Base-by-base conservation (phyloP, 495 filamentous ascomycete species). In the Annulohypoxylon bovei region DNA sequence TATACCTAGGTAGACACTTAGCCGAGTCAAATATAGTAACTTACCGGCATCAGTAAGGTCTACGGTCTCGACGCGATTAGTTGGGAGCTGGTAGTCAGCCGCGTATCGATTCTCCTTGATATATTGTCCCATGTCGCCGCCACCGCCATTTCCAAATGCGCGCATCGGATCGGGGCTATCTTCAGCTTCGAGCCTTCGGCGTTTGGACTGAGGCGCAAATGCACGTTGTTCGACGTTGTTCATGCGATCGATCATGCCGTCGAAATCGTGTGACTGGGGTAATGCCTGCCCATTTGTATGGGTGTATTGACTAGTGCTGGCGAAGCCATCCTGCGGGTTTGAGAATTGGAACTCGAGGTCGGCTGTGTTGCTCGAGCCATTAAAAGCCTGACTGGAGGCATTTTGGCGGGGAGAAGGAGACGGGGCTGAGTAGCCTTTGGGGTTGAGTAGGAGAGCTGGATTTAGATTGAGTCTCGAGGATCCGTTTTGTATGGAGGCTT, bases 201-300 rank as follows among this genome's bases (percentile, higher is more conserved):
- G 88, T 77, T 94, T 95, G 11, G 75, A 60, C 59, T 86, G 81
- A 0, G 91, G 88, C 8, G 84, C 81, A 28, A 83, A 81, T 27
- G 80, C 79, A 2, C 93, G 89, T 12, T 88, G 80, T 60, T 89
- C 85, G 16, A 95, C 89, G 57, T 88, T 89, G 72, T 95, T 91
- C 71, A 94, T 79, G 30, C 86, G 82, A 75, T 95, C 92, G 63
- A 95, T 82, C 75, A 85, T 81, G 20, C 75, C 57, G 18, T 76
- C 77, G 64, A 85, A 82, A 32, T 83, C 83, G 63, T 70, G 75
- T 27, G 69, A 65, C 49, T 67, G 54, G 28, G 54, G 20, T n/a
- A 16, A 4, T 30, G 53, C 20, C 8, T 73, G 42, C 20, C 49
- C 68, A 46, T 64, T 64, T 32, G 39, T 16, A 53, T 53, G 47